phyloP scores from a whole-genome alignment of 441 rosid species.

The Melastoma candidum region DNA sequence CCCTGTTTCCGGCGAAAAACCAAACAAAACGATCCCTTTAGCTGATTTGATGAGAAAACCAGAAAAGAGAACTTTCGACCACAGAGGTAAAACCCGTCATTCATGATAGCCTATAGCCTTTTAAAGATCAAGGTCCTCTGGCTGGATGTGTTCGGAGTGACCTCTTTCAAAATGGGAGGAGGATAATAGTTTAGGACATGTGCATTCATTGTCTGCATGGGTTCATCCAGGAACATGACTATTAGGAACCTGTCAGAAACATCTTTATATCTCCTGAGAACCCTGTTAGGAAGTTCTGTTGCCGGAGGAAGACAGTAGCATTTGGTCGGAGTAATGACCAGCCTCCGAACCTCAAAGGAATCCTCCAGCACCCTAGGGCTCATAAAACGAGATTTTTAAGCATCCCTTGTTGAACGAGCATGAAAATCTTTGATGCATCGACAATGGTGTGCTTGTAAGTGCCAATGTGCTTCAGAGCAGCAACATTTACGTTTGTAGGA shows the following conservation, averaged over 20 bases:
- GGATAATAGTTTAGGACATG: conserved; percentile 48
- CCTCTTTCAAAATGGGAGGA: conserved; percentile 63
- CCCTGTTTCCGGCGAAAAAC: conserved; percentile 78
- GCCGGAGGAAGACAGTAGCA: conserved; percentile 87
- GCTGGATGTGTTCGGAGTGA: conserved; percentile 33
- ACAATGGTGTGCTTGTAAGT: conserved; percentile 52
- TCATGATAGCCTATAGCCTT: conserved; percentile 59
- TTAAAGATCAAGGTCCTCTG: conserved; percentile 64
- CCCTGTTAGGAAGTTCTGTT: conserved; percentile 86
- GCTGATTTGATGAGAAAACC: conserved; percentile 90
- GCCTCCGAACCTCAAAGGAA: conserved; percentile 60
- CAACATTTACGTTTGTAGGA: conserved; percentile 51
- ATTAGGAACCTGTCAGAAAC: conserved; percentile 65
- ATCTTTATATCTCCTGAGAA: conserved; percentile 57
- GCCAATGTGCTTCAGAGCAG: conserved; percentile 71
- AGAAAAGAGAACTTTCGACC: conserved; percentile 76
- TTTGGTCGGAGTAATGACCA: conserved; percentile 80
- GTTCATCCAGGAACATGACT: conserved; percentile 90
- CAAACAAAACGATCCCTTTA: conserved; percentile 86
- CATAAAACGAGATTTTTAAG: conserved; percentile 40
- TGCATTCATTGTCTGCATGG: conserved; percentile 62
- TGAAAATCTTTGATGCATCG: conserved; percentile 49
- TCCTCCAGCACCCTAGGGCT: conserved; percentile 35
- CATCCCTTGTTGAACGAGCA: conserved; percentile 63
- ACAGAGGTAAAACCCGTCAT: conserved; percentile 64